Base-by-base conservation (phyloP, 1,284 basidiomycete species). In the Heterobasidion parviporum region DNA sequence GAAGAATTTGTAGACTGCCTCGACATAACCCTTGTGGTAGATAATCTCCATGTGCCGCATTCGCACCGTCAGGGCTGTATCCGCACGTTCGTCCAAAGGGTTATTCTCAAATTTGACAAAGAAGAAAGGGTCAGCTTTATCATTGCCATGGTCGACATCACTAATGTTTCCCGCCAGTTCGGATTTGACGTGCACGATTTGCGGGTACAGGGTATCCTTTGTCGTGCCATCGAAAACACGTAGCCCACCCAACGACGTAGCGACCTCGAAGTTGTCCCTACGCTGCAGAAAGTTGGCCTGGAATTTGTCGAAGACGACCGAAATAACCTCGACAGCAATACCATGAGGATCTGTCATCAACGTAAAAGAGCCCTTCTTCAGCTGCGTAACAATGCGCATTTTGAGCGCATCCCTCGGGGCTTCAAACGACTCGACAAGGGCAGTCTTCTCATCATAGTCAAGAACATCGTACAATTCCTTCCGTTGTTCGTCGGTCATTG, bases 41-140 rank as follows among this genome's bases (percentile, higher is more conserved):
- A 99, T 92, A 62, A 99, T 92, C 72, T 99, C 96, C 85, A 98
- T 91, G 65, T 96, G 93, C 6, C 94, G 84, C 89, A 99, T 93
- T 57, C 86, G 87, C 54, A 98, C 83, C 6, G 89, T 90, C 55
- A 99, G 74, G 0, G 89, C 94, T 64, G 83, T 97, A 69, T 99
- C 96, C 38, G 98, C 95, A 48, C 93, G 85, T 54, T 89, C 87
- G 69, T 98, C 94, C 46, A 98, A 75, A 8, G 97, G 98, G 62
- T 94, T 95, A 58, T 88, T 86, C 73, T 99, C 98, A 62, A 95
- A 92, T 66, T 91, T 92, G 64, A 97, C 73, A 63, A 82, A 92
- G 71, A 99, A 94, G 78, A 99, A 98, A 2, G 95, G 91, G 53
- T 92, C 84, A 18, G 77, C 71, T 53, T 66, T 43, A 57, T 64